Conservation (phyloP, 345 rosid genomes). For the Hibiscus mutabilis region DNA sequence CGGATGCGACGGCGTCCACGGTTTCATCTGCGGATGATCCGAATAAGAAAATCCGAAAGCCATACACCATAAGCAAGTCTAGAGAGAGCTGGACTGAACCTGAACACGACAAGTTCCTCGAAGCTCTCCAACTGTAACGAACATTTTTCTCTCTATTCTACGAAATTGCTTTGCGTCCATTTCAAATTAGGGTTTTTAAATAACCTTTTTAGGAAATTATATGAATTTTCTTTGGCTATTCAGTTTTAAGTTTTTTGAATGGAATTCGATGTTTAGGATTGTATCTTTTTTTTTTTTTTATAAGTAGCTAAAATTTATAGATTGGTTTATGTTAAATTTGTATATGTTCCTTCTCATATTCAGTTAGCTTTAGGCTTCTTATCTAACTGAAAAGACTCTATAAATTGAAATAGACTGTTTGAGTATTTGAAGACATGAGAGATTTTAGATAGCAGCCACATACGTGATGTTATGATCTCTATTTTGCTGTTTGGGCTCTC, state of each 20-base stretch:
- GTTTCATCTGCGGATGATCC: constrained; percentile 52
- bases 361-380: not conserved
- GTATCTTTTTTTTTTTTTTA: not conserved
- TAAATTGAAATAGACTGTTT: not conserved
- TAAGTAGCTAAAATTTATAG: not conserved
- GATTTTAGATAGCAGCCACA: not conserved
- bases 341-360: not conserved
- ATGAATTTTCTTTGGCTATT: not conserved
- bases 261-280: not conserved
- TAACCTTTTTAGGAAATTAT: not conserved
- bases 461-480: not conserved
- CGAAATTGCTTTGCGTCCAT: not conserved
- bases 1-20: constrained; percentile 31
- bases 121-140: constrained; percentile 84
- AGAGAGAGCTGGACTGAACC: constrained; percentile 97
- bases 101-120: constrained; percentile 89
- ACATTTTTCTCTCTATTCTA: not conserved
- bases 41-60: constrained; percentile 68
- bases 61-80: constrained; percentile 81
- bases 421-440: not conserved
- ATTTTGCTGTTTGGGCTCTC: not conserved
- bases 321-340: not conserved
- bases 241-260: not conserved
- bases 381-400: not conserved
- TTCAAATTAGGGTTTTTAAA: constrained; percentile 23